Conservation (phyloP, 2,329 filamentous ascomycete species). For the Fusarium nygamai region DNA sequence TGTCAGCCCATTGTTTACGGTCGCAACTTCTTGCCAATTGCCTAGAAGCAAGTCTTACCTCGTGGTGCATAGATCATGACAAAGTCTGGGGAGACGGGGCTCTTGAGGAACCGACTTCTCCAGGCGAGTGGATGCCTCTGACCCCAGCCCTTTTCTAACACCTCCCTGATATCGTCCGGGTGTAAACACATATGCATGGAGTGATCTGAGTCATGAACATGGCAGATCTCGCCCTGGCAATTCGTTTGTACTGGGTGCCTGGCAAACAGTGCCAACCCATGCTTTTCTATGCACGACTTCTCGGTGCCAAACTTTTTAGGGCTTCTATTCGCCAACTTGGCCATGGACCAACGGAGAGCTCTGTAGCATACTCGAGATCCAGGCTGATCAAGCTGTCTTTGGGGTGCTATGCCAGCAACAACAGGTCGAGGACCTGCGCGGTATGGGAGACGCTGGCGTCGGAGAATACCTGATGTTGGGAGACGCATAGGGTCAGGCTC, state of each 20-base stretch:
- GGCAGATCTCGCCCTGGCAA: constrained; percentile 83
- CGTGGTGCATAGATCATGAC: constrained; percentile 85
- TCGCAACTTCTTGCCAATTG: not conserved
- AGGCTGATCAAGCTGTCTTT: constrained; percentile 79
- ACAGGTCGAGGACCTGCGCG: constrained; percentile 71
- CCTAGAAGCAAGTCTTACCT: constrained; percentile 48
- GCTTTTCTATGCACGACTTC: constrained; percentile 83
- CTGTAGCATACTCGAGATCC: constrained; percentile 64
- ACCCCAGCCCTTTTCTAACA: constrained; percentile 82
- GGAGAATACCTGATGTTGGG: constrained; percentile 69
- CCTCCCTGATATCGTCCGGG: constrained; percentile 76
- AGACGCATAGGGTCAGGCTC: constrained; percentile 60
- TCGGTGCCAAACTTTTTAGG: constrained; percentile 66
- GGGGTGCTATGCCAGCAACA: constrained; percentile 81
- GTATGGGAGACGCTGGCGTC: constrained; percentile 61
- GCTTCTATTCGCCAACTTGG: constrained; percentile 58
- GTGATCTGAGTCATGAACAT: constrained; percentile 80
- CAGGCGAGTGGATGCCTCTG: constrained; percentile 75
- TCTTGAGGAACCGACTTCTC: constrained; percentile 68
- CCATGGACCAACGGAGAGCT: constrained; percentile 63
- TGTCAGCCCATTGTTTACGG: not conserved
- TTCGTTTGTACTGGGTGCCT: constrained; percentile 72
- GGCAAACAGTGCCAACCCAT: constrained; percentile 80
- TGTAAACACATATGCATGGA: constrained; percentile 84
- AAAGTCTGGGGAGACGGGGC: constrained; percentile 79